phyloP scores from a whole-genome alignment of 2,329 filamentous ascomycete species.

The Stagonosporopsis vannaccii region DNA sequence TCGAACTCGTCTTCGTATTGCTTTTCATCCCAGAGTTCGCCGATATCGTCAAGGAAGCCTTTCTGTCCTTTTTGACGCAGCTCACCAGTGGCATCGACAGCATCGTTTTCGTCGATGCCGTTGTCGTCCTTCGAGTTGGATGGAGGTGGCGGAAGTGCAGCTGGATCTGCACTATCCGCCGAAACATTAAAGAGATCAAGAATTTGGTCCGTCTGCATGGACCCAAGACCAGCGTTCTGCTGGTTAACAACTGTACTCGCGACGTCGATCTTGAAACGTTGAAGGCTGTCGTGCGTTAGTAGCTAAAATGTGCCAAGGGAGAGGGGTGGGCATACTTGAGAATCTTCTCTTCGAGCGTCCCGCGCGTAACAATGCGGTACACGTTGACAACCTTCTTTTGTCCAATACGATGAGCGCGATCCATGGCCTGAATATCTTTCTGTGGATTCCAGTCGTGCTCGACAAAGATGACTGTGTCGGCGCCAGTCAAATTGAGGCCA shows the following conservation, averaged over 20 bases:
- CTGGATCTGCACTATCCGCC: conserved; percentile 60
- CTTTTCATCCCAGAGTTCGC: conserved; percentile 95
- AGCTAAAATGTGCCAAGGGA: background rate
- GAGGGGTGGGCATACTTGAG: conserved; percentile 66
- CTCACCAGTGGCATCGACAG: conserved; percentile 81
- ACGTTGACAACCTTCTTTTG: conserved; percentile 99
- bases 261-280: conserved; percentile 99
- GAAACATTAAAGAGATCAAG: conserved; percentile 90
- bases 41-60: conserved; percentile 92
- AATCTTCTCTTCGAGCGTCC: conserved; percentile 98
- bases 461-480: conserved; percentile 98
- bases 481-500: conserved; percentile 92
- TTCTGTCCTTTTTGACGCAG: conserved; percentile 96
- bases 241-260: conserved; percentile 98
- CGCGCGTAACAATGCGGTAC: conserved; percentile 93
- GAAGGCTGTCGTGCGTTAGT: conserved; percentile 66
- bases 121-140: conserved; percentile 70
- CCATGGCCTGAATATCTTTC: conserved; percentile 98
- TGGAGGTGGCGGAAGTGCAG: conserved; percentile 60
- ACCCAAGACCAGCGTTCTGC: conserved; percentile 91
- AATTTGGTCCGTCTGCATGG: conserved; percentile 99
- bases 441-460: conserved; percentile 99
- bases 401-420: conserved; percentile 95
- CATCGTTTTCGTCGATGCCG: conserved; percentile 85
- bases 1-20: conserved; percentile 99